Conservation (phyloP, 1,139 yeast species). For the Yamadazyma membranifaciens region DNA sequence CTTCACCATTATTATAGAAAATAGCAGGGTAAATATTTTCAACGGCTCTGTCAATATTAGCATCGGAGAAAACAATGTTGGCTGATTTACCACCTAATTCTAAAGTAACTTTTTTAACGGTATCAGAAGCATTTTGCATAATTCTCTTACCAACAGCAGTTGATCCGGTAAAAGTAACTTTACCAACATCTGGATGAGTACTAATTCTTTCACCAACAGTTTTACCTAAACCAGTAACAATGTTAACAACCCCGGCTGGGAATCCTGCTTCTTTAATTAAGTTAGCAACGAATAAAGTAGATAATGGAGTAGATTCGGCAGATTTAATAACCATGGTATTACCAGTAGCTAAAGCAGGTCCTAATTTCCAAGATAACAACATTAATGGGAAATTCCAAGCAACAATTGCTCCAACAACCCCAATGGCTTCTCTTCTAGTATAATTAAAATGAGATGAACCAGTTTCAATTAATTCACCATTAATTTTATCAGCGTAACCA, state of each 20-base stretch:
- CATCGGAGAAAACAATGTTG: conserved; percentile 73
- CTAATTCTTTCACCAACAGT: conserved; percentile 75
- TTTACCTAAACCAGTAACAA: conserved; percentile 76
- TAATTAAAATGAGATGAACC: conserved; percentile 62
- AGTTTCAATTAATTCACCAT: conserved; percentile 66
- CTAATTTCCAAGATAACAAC: conserved; percentile 85
- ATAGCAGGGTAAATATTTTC: conserved; percentile 53
- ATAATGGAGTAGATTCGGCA: conserved; percentile 81
- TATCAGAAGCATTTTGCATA: conserved; percentile 67
- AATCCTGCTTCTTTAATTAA: conserved; percentile 68
- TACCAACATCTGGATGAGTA: conserved; percentile 64
- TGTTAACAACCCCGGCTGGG: conserved; percentile 78
- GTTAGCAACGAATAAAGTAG: conserved; percentile 64
- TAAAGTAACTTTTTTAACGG: conserved; percentile 75
- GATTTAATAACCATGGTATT: conserved; percentile 78
- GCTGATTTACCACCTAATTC: conserved; percentile 91
- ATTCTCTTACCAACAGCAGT: conserved; percentile 78
- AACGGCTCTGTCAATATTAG: conserved; percentile 63
- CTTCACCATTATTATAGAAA: conserved; percentile 85
- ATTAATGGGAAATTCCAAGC: conserved; percentile 90
- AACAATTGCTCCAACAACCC: conserved; percentile 79
- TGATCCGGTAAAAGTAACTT: conserved; percentile 85
- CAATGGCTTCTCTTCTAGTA: conserved; percentile 63
- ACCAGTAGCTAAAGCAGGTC: conserved; percentile 82
- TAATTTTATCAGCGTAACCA: conserved; percentile 81